Evolutionary conservation across 139 green algal species (phyloP).

Genomic region (Nannochloris sp.): DNA sequence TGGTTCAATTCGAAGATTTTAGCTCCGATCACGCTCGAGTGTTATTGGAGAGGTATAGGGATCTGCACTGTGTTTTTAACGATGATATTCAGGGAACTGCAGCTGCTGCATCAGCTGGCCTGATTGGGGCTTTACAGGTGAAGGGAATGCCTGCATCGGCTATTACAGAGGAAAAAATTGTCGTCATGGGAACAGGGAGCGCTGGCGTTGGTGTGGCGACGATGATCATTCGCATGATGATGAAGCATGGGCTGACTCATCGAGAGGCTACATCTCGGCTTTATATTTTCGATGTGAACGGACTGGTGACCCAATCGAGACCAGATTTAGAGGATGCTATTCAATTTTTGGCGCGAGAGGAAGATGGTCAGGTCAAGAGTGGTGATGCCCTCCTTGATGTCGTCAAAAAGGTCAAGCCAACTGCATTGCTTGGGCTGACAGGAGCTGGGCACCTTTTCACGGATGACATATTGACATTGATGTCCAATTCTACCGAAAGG

Average conservation of each 20-base stretch:
- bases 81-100: constrained; percentile 70
- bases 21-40: constrained; percentile 39
- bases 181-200: constrained; percentile 56
- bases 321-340: constrained; percentile 35
- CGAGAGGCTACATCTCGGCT: constrained; percentile 52
- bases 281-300: constrained; percentile 56
- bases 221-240: constrained; percentile 57
- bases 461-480: constrained; percentile 35
- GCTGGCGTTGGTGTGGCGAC: constrained; percentile 55
- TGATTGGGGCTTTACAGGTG: constrained; percentile 47
- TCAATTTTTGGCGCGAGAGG: constrained; percentile 52
- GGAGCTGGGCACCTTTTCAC: constrained; percentile 58
- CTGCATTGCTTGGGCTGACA: constrained; percentile 70
- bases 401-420: constrained; percentile 55
- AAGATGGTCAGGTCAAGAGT: constrained; percentile 25
- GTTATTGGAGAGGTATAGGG: constrained; percentile 55
- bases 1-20: constrained; percentile 78
- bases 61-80: constrained; percentile 59
- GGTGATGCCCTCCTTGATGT: constrained; percentile 51
- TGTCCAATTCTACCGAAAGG: constrained; percentile 50
- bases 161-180: constrained; percentile 51
- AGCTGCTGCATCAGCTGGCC: constrained; percentile 39
- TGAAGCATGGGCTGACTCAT: constrained; percentile 44
- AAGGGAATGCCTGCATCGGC: constrained; percentile 20
- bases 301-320: constrained; percentile 43